A percentile compares a stretch with the other conserved stretches of the same genome.
Conservation (phyloP, 2,329 filamentous ascomycete genomes). For the Monosporascus sp. region DNA sequence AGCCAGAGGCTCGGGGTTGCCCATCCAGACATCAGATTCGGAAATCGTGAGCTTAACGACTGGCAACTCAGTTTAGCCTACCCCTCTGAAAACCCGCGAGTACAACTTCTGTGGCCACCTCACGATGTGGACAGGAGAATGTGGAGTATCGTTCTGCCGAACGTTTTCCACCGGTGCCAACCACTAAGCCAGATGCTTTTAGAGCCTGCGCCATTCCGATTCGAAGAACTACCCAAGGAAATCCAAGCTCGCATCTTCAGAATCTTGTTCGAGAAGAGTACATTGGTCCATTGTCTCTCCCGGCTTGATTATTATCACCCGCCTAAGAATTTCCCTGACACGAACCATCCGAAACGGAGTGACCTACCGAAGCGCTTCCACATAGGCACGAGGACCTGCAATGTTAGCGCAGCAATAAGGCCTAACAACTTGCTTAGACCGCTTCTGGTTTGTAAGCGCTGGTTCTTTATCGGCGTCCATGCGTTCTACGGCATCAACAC, state of each 20-base stretch:
- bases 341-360: conserved; percentile 2
- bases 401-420: conserved; percentile 26
- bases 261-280: conserved; percentile 29
- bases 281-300: conserved; percentile 39
- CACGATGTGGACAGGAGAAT: too few relatives aligned
- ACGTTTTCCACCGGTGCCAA: too few relatives aligned
- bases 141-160: too few relatives aligned
- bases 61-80: background rate
- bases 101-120: background rate
- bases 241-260: conserved; percentile 33
- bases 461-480: conserved; percentile 35
- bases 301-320: conserved; percentile 33
- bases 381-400: conserved; percentile 25
- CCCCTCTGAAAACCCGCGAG: background rate
- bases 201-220: conserved; percentile 14
- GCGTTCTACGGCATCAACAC: conserved; percentile 45
- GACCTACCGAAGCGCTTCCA: conserved; percentile 36
- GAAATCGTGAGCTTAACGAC: background rate
- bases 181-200: background rate
- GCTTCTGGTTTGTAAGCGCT: conserved; percentile 35
- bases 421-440: conserved; percentile 33
- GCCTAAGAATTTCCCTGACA: conserved; percentile 14
- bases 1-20: conserved; percentile 6
- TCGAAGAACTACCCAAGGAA: conserved; percentile 25
- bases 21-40: conserved; percentile 26